Base-by-base conservation (phyloP, 257 asterid species). In the Knoxia roxburghii region DNA sequence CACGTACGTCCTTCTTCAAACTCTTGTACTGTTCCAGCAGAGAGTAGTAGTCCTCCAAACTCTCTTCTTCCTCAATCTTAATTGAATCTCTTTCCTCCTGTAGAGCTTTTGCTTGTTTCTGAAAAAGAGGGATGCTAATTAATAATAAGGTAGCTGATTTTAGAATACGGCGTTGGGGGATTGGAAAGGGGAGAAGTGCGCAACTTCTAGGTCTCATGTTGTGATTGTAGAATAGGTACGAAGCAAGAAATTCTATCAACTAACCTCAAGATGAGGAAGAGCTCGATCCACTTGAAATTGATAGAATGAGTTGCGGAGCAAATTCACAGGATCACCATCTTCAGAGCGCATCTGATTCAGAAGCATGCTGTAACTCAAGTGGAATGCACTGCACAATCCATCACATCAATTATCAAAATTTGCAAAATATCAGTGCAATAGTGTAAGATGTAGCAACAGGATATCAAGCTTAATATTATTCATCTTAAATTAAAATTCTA, bases 221-320 rank as follows among this genome's bases (percentile, higher is more conserved):
- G 41, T 37, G n/a, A n/a, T 37, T 37, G 41, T 37, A 37, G 41
- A 37, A n/a, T 9, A 37, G 4, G 41, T 9, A 37, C 41, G 9
- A 37, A 37, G 9, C 6, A 30, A 67, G 52, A 40, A 41, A 57
- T 72, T 39, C 68, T 52, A 71, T 50, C 37, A 71, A 79, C 84
- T 67, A 53, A 93, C 97, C 96, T 90, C 92, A 37, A 88, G 92
- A 78, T 90, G 95, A 52, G 99, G 97, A 80, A 94, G 85, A 69
- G 95, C 84, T 67, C 91, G 85, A 77, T 90, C 99, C 17, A 96
- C 91, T 85, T 94, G 99, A 79, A 90, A 94, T 76, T 94, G 99
- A 78, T 77, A 90, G 77, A 94, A 94, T 11, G 99, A 94, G 67
- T 94, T 90, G 30, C 96, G 95, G 33, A 94, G 95, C 81, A 94